Evolutionary conservation across 345 rosid genomes (phyloP), one percentile per base, ranked within the genome.

Genomic region (Triadica sebifera): DNA sequence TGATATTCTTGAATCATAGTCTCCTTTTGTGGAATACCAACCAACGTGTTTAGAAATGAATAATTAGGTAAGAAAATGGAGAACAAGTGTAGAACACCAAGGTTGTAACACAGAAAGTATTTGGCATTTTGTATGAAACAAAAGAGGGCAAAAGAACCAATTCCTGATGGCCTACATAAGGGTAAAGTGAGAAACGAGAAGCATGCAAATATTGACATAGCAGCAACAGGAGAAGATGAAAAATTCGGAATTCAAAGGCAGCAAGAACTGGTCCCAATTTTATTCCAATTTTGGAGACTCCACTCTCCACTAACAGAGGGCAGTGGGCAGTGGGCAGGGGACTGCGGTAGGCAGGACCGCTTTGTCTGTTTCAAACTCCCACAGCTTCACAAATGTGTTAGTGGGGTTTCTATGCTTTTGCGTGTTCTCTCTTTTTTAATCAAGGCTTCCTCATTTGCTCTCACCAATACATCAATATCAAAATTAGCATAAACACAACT

Each of bases 221-320:
- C 34, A 29, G 34, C 34, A 29, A n/a, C n/a, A n/a, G n/a, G n/a
- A n/a, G 34, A 29, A 29, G 34, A 29, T 29, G 34, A 29, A 29
- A 60, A 16, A 13, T 51, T 43, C 24, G 20, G 24, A n/a, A 55
- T 3, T n/a, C 37, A 5, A 34, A 4, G 24, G 0, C 6, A 43
- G 24, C 11, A 53, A 43, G 9, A 43, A 43, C 8, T 53, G 53
- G 76, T 73, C 76, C 70, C 43, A 43, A 29, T 51, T 38, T 13
- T 58, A 45, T 71, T 49, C 66, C 22, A 16, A 6, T 0, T 60
- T 29, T 34, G 67, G 67, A 12, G 17, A 25, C 43, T 60, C 75
- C 64, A 24, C 63, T 16, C 43, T 60, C 75, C 64, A 24, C 63
- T 16, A 1, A 41, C 76, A 7, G n/a, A 15, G 16, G 22, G 43